phyloP scores from a whole-genome alignment of 1,139 yeast genomes.

The Entelexis paramagnoliae region DNA sequence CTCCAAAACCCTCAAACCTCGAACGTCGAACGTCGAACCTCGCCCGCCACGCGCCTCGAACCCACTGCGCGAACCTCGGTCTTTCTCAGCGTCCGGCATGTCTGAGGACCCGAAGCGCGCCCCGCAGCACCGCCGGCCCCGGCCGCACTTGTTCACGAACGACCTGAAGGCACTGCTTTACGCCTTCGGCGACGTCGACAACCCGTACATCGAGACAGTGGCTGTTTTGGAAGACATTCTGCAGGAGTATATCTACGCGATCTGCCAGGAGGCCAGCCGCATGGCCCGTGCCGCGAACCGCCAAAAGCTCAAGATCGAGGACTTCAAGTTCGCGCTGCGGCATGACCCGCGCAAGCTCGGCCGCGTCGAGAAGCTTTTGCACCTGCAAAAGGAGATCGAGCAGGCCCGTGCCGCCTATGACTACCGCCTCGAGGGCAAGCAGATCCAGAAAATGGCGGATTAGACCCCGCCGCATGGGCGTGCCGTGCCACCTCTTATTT shows the following conservation, averaged over 20 bases:
- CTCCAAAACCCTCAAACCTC: too few species aligned
- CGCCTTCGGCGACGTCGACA: slow-evolving; percentile 78
- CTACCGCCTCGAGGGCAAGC: slow-evolving; percentile 42
- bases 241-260: slow-evolving; percentile 61
- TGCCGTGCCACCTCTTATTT: slow-evolving; percentile 26
- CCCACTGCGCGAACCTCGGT: too few species aligned
- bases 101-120: slow-evolving; percentile 7
- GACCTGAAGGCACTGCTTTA: slow-evolving; percentile 54
- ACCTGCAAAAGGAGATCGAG: slow-evolving; percentile 62
- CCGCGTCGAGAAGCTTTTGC: slow-evolving; percentile 68
- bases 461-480: slow-evolving; percentile 25
- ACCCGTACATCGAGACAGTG: slow-evolving; percentile 67
- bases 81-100: not conserved
- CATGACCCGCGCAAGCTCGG: slow-evolving; percentile 78
- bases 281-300: slow-evolving; percentile 48
- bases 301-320: slow-evolving; percentile 72
- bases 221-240: slow-evolving; percentile 77
- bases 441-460: slow-evolving; percentile 31
- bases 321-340: slow-evolving; percentile 73
- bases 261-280: slow-evolving; percentile 51
- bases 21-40: too few species aligned
- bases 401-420: slow-evolving; percentile 79
- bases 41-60: too few species aligned
- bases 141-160: slow-evolving; percentile 31
- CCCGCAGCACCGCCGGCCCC: slow-evolving; percentile 13